A percentile compares a stretch with the other conserved stretches of the same genome.
These are phyloP conservation scores for Coffea humblotiana DNA, from an alignment of 305 asterid species.

Conservation along the genomic window DNA sequence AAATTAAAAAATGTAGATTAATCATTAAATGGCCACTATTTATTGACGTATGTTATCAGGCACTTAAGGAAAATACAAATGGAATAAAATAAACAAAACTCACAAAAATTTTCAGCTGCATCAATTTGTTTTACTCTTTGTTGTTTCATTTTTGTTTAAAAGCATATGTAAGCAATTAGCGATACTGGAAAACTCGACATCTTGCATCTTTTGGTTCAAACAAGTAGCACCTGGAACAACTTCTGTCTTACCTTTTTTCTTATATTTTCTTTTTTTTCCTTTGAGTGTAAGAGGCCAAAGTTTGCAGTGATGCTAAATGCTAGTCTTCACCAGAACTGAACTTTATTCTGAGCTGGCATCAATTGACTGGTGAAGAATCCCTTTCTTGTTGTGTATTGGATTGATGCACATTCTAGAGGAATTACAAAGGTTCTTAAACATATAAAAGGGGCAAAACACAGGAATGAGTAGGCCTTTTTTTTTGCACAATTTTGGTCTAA, in stretches of 20 bases:
- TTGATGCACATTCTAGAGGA: too few species aligned
- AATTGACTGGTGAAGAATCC: too few species aligned
- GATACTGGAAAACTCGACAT: not conserved
- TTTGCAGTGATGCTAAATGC: not conserved
- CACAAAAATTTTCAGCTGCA: too few species aligned
- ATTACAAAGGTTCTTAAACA: slow-evolving; percentile 63
- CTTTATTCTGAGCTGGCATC: slow-evolving; percentile 55
- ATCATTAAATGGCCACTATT: not conserved
- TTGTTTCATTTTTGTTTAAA: not conserved
- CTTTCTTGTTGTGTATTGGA: slow-evolving; percentile 27
- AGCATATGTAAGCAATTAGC: not conserved
- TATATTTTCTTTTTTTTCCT: not conserved
- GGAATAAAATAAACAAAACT: not conserved
- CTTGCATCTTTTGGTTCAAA: not conserved
- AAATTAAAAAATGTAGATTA: not conserved
- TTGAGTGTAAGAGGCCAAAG: not conserved
- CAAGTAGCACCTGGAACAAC: not conserved
- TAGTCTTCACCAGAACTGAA: slow-evolving; percentile 34
- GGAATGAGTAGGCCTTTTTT: not conserved
- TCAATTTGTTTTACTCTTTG: too few species aligned
- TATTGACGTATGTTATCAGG: not conserved
- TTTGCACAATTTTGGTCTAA: not conserved
- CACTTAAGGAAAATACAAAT: not conserved
- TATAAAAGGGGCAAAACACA: slow-evolving; percentile 5
- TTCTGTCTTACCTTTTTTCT: not conserved